Conservation (phyloP, 2,329 filamentous ascomycete genomes). For the Hymenoscyphus repandus region DNA sequence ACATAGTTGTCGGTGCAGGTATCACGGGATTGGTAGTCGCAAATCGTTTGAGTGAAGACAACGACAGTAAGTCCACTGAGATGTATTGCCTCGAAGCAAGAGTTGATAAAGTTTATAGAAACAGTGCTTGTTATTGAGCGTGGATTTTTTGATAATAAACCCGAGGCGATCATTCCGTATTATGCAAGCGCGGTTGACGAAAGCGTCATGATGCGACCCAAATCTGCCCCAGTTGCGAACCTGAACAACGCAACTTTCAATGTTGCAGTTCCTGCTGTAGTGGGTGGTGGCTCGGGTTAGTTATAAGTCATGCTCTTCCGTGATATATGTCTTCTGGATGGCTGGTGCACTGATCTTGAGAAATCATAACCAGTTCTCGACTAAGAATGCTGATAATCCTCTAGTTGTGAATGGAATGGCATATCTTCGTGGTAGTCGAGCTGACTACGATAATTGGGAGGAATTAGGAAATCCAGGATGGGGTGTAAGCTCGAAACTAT, state of each 20-base stretch:
- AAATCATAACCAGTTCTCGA: too few relatives aligned
- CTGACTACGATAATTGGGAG: constrained; percentile 30
- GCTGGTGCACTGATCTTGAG: too few relatives aligned
- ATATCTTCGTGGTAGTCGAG: neutral
- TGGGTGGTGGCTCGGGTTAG: constrained; percentile 2
- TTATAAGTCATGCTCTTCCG: too few relatives aligned
- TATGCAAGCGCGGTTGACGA: constrained; percentile 25
- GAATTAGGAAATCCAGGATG: constrained; percentile 39
- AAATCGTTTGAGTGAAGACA: constrained; percentile 1
- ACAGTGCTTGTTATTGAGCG: constrained; percentile 3
- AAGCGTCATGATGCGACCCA: constrained; percentile 17
- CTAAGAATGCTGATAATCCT: too few relatives aligned
- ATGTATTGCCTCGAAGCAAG: neutral
- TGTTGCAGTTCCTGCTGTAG: constrained; percentile 1
- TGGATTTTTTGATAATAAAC: constrained; percentile 4
- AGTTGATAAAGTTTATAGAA: neutral
- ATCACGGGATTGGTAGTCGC: neutral
- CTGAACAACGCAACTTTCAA: neutral
- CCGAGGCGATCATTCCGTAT: neutral
- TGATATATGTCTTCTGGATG: too few relatives aligned
- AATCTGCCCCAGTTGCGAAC: neutral
- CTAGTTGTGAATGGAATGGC: constrained; percentile 1
- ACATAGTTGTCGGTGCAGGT: neutral
- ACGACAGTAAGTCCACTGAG: neutral
- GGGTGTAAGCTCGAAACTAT: too few relatives aligned